phyloP scores from a whole-genome alignment of 768 basidiomycete species.

The Kwoniella shandongensis region DNA sequence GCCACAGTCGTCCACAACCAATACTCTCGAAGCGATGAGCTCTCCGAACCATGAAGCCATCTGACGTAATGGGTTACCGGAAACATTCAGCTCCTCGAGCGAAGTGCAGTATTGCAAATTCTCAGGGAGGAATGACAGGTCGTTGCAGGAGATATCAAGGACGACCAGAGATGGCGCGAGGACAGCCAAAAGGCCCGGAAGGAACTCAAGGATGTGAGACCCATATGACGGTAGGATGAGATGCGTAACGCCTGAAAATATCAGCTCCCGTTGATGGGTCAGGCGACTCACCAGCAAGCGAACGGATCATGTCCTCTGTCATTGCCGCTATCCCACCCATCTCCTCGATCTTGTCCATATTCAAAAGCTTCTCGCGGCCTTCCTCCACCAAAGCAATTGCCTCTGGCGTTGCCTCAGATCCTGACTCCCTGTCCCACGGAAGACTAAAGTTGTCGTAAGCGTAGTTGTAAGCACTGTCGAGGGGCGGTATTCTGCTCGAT shows the following conservation, averaged over 20 bases:
- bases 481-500: slow-evolving; percentile 13
- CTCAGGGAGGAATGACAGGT: slow-evolving; percentile 77
- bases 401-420: slow-evolving; percentile 13
- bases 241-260: slow-evolving; percentile 78
- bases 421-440: slow-evolving; percentile 20
- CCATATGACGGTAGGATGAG: slow-evolving; percentile 83
- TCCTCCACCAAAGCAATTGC: slow-evolving; percentile 47
- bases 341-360: slow-evolving; percentile 29
- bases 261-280: neutral
- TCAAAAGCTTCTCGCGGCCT: slow-evolving; percentile 42
- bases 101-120: slow-evolving; percentile 73
- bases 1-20: slow-evolving; percentile 89
- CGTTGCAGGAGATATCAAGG: slow-evolving; percentile 88
- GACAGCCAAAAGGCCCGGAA: slow-evolving; percentile 68
- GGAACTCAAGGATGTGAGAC: slow-evolving; percentile 69
- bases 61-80: slow-evolving; percentile 84
- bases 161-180: slow-evolving; percentile 78
- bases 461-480: slow-evolving; percentile 22
- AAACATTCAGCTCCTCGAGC: slow-evolving; percentile 91
- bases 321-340: slow-evolving; percentile 45
- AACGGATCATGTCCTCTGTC: slow-evolving; percentile 34
- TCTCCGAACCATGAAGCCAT: slow-evolving; percentile 84
- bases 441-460: slow-evolving; percentile 17
- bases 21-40: slow-evolving; percentile 72
- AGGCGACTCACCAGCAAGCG: slow-evolving; percentile 60